These are phyloP conservation scores for Jamesozyma lodderae DNA, from an alignment of 805 yeast genomes.

Conservation along the genomic window DNA sequence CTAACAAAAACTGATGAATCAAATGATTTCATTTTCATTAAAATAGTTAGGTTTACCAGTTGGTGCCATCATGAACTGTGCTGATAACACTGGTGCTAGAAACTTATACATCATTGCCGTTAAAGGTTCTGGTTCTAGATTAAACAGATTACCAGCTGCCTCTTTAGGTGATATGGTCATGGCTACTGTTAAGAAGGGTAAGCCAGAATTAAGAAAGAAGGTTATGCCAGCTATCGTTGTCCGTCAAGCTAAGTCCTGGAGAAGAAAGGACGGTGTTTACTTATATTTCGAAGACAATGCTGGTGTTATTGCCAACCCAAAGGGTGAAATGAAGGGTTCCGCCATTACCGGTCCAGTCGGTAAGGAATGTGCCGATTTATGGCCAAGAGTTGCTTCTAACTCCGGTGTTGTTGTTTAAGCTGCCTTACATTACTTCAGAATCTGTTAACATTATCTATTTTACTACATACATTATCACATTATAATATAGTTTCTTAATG, in stretches of 20 bases:
- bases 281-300: slow-evolving; percentile 99
- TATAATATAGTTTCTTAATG: slow-evolving; percentile 1
- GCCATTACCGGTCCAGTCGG: slow-evolving; percentile 99
- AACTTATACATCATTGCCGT: slow-evolving; percentile 97
- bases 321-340: slow-evolving; percentile 99
- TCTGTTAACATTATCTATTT: slow-evolving; percentile 1
- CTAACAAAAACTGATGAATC: slow-evolving; percentile 1
- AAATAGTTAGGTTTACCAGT: slow-evolving; percentile 92
- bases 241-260: slow-evolving; percentile 99
- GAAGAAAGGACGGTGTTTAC: slow-evolving; percentile 99
- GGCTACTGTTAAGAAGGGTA: slow-evolving; percentile 99
- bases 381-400: slow-evolving; percentile 99
- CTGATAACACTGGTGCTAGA: slow-evolving; percentile 99
- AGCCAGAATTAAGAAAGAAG: slow-evolving; percentile 99
- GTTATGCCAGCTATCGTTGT: slow-evolving; percentile 99
- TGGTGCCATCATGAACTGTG: slow-evolving; percentile 99
- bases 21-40: slow-evolving; percentile 4
- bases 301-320: slow-evolving; percentile 99
- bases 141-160: slow-evolving; percentile 99
- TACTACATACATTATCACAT: slow-evolving; percentile 1
- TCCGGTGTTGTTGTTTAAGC: slow-evolving; percentile 98
- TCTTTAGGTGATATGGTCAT: slow-evolving; percentile 99
- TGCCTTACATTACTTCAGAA: neutral
- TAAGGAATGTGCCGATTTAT: slow-evolving; percentile 99
- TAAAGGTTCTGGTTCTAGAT: slow-evolving; percentile 98